Evolutionary conservation across 306 rosid genomes (phyloP).

Genomic region (Cicer cuneatum): DNA sequence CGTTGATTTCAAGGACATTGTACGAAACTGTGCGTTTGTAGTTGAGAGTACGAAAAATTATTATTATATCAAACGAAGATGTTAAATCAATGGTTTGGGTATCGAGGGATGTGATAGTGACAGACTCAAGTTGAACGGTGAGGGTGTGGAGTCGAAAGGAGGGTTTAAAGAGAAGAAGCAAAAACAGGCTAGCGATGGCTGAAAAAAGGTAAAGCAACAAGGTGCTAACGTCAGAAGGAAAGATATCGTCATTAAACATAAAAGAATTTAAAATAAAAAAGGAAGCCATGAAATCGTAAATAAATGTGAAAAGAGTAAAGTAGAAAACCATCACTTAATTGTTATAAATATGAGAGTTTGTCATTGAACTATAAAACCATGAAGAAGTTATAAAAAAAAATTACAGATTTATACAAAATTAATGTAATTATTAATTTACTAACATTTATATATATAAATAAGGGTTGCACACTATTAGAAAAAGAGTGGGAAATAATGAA

Average conservation of each 20-base stretch:
- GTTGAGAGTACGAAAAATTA: background rate
- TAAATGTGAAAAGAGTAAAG: too few relatives aligned
- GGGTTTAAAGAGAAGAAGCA: background rate
- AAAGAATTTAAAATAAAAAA: too few relatives aligned
- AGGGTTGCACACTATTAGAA: too few relatives aligned
- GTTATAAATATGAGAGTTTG: too few relatives aligned
- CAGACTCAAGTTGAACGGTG: background rate
- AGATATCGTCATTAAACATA: background rate
- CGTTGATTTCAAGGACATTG: background rate
- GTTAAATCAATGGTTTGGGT: too few relatives aligned
- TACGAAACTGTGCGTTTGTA: background rate
- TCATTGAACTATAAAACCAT: too few relatives aligned
- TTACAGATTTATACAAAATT: too few relatives aligned
- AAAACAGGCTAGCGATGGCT: background rate
- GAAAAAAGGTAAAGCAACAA: background rate
- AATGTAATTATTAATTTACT: too few relatives aligned
- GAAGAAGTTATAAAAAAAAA: too few relatives aligned
- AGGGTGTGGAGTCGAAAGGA: background rate
- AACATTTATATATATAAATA: too few relatives aligned
- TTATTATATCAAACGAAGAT: background rate
- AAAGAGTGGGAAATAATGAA: too few relatives aligned
- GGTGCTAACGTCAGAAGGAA: background rate
- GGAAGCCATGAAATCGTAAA: background rate
- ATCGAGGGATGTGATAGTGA: background rate
- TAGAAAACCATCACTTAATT: too few relatives aligned